Evolutionary conservation across 768 basidiomycete genomes (phyloP).

Genomic region (Naematelia aurantialba): DNA sequence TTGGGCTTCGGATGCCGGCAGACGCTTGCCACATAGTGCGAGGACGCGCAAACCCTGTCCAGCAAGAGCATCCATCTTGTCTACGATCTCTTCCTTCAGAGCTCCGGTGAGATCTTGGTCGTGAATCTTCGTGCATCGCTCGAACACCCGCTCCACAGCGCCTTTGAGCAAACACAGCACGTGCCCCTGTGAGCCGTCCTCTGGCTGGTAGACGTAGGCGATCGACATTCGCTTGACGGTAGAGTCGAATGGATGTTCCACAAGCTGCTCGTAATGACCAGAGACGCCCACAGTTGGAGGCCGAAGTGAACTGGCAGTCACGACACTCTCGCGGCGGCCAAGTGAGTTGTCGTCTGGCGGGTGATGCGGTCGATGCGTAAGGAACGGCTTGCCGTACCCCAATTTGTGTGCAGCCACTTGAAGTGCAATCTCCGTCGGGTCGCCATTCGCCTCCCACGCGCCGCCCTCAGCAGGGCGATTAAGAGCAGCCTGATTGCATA

Average conservation of each 20-base stretch:
- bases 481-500: slow-evolving; percentile 54
- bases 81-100: slow-evolving; percentile 35
- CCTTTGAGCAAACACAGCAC: slow-evolving; percentile 49
- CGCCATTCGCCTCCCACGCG: slow-evolving; percentile 57
- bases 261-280: slow-evolving; percentile 49
- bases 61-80: slow-evolving; percentile 48
- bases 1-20: slow-evolving; percentile 48
- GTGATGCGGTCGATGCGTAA: slow-evolving; percentile 38
- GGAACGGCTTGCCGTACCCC: slow-evolving; percentile 53
- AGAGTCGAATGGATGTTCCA: slow-evolving; percentile 57
- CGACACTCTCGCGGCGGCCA: no score
- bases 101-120: slow-evolving; percentile 38
- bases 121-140: slow-evolving; percentile 52
- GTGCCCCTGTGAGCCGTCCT: slow-evolving; percentile 19
- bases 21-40: slow-evolving; percentile 49
- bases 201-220: slow-evolving; percentile 36
- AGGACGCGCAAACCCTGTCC: slow-evolving; percentile 53
- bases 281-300: slow-evolving; percentile 30
- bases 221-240: slow-evolving; percentile 57
- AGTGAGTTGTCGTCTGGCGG: no score
- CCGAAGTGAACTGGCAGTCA: no score
- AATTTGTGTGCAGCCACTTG: slow-evolving; percentile 59
- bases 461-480: slow-evolving; percentile 42
- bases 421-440: slow-evolving; percentile 60
- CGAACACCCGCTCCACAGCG: slow-evolving; percentile 56